Conservation (phyloP, 2,329 filamentous ascomycete genomes). For the Laburnicola sp. region DNA sequence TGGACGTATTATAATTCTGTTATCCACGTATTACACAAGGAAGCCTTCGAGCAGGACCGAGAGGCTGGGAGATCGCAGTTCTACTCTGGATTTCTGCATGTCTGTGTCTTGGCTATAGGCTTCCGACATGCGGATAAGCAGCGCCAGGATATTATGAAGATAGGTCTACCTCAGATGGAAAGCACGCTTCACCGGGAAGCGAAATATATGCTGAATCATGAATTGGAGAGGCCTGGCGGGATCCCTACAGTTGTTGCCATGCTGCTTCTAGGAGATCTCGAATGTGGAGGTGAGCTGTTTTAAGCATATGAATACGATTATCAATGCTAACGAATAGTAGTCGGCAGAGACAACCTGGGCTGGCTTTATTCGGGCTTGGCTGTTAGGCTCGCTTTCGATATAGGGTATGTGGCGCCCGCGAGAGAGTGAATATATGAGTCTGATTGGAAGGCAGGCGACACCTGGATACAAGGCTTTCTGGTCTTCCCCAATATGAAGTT, state of each 20-base stretch:
- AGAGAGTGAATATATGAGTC: constrained; percentile 39
- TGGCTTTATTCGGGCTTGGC: constrained; percentile 58
- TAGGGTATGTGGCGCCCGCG: constrained; percentile 27
- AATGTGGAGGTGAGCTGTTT: constrained; percentile 47
- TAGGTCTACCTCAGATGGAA: constrained; percentile 53
- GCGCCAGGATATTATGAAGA: constrained; percentile 54
- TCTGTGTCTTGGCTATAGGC: constrained; percentile 57
- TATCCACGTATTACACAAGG: constrained; percentile 55
- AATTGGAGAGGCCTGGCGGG: constrained; percentile 57
- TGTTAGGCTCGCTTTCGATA: constrained; percentile 30
- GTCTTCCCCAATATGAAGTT: constrained; percentile 52
- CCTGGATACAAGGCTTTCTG: constrained; percentile 49
- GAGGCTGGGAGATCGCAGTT: constrained; percentile 53
- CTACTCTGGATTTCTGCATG: constrained; percentile 58
- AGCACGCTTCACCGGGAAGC: constrained; percentile 59
- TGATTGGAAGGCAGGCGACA: constrained; percentile 49
- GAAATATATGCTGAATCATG: constrained; percentile 58
- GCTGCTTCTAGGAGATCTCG: constrained; percentile 57
- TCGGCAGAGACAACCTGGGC: constrained; percentile 58
- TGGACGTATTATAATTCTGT: constrained; percentile 58
- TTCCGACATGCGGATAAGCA: constrained; percentile 56
- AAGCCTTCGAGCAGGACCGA: constrained; percentile 55
- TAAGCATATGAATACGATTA: neutral
- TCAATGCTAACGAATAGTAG: constrained; percentile 19
- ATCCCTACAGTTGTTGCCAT: constrained; percentile 58